Evolutionary conservation across 2,329 filamentous ascomycete genomes (phyloP).

Genomic region (Hyphodiscus sp.): DNA sequence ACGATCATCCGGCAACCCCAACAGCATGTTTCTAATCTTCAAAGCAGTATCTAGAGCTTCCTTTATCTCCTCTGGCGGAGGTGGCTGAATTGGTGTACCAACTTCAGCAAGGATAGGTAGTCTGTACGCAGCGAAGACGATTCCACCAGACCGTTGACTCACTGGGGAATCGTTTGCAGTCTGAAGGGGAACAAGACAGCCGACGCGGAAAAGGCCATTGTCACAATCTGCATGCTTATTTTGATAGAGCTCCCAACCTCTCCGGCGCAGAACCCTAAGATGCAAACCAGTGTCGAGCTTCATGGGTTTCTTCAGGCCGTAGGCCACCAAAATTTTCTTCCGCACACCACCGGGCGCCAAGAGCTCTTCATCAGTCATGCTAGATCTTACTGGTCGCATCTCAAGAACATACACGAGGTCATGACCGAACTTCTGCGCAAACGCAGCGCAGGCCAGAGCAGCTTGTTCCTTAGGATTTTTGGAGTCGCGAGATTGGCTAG

Average conservation of each 20-base stretch:
- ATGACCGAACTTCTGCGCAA: conserved; percentile 23
- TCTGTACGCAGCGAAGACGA: conserved; percentile 18
- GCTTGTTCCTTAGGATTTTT: conserved; percentile 16
- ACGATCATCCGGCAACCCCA: background rate
- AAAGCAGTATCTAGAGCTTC: conserved; percentile 2
- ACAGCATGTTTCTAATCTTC: conserved; percentile 5
- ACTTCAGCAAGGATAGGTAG: conserved; percentile 1
- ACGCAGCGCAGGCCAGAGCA: conserved; percentile 21
- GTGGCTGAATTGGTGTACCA: background rate
- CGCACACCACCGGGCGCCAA: conserved; percentile 13
- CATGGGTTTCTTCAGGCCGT: conserved; percentile 20
- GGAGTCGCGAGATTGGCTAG: background rate
- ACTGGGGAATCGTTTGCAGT: conserved; percentile 1
- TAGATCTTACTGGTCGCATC: conserved; percentile 8
- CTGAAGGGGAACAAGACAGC: conserved; percentile 8
- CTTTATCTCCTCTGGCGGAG: background rate
- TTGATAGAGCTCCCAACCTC: conserved; percentile 6
- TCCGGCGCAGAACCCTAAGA: conserved; percentile 20
- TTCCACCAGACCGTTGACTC: conserved; percentile 8
- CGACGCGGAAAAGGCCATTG: conserved; percentile 7
- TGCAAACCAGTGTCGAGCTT: conserved; percentile 20
- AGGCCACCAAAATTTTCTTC: conserved; percentile 23
- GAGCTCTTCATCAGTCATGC: conserved; percentile 18
- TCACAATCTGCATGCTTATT: background rate
- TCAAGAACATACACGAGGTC: conserved; percentile 27